Percentiles rank a stretch among this genome's conserved stretches.
Evolutionary conservation across 1,284 basidiomycete species (phyloP).

Genomic region (Cutaneotrichosporon dermatis): DNA sequence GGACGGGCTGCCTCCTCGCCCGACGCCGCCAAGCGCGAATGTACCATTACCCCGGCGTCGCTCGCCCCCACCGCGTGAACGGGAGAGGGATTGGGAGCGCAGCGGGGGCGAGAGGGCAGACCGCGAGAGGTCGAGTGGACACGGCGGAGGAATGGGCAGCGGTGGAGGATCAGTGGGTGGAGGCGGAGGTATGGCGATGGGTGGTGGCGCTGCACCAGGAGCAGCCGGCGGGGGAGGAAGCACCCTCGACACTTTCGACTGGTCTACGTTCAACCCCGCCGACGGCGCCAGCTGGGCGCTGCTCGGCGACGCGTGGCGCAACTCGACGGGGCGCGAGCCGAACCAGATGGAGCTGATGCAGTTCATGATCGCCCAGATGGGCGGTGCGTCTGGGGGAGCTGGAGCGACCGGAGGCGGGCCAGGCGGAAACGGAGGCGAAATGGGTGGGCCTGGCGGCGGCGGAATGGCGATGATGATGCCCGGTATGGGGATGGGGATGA

Average conservation of each 20-base stretch:
- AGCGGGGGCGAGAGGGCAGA: too few species aligned
- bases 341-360: conserved; percentile 43
- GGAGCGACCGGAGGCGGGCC: background rate
- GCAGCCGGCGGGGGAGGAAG: background rate
- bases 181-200: too few species aligned
- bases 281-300: conserved; percentile 31
- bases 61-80: background rate
- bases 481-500: conserved; percentile 2
- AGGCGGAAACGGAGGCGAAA: background rate
- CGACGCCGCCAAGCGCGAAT: background rate
- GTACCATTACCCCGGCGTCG: conserved; percentile 3
- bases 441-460: background rate
- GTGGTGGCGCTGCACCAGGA: too few species aligned
- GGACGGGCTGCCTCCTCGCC: conserved; percentile 10
- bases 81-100: background rate
- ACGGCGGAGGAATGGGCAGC: background rate
- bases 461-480: background rate
- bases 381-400: background rate
- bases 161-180: background rate
- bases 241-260: conserved; percentile 24
- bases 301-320: conserved; percentile 37
- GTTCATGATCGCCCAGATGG: conserved; percentile 22
- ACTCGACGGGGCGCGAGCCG: conserved; percentile 32
- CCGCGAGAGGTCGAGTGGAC: background rate
- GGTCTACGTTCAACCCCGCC: conserved; percentile 34